phyloP scores from a whole-genome alignment of 495 filamentous ascomycete genomes.

The Penicillium arizonense region DNA sequence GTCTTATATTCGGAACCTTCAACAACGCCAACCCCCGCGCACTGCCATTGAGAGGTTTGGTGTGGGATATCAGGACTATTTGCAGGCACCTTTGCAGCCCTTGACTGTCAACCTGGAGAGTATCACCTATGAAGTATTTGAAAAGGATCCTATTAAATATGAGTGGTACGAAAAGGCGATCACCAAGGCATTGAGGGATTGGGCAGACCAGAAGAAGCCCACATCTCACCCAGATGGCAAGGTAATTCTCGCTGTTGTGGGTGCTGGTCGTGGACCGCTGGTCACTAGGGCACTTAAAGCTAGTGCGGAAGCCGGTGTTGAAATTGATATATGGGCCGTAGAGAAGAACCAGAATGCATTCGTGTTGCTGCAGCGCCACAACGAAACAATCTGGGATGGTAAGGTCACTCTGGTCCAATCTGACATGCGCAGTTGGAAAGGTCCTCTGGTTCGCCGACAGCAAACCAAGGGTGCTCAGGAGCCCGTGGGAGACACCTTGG shows the following conservation, averaged over 20 bases:
- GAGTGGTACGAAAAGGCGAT: slow-evolving; percentile 91
- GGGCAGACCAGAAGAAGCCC: slow-evolving; percentile 66
- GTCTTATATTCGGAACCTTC: slow-evolving; percentile 78
- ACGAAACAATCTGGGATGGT: slow-evolving; percentile 70
- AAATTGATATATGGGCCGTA: slow-evolving; percentile 83
- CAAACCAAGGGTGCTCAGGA: slow-evolving; percentile 1
- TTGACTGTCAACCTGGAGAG: slow-evolving; percentile 95
- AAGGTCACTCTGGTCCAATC: slow-evolving; percentile 85
- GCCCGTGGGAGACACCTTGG: slow-evolving; percentile 33
- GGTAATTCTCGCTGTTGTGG: slow-evolving; percentile 89
- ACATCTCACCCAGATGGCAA: slow-evolving; percentile 64
- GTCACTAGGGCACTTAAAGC: slow-evolving; percentile 83
- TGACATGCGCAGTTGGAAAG: slow-evolving; percentile 96
- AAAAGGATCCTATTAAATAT: slow-evolving; percentile 98
- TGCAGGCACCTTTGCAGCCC: slow-evolving; percentile 92
- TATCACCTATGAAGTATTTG: slow-evolving; percentile 97
- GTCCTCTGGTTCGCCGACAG: slow-evolving; percentile 41
- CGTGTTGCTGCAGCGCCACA: slow-evolving; percentile 84
- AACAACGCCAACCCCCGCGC: slow-evolving; percentile 72
- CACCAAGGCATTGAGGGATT: slow-evolving; percentile 76
- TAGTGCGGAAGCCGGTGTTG: slow-evolving; percentile 68
- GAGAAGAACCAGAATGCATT: slow-evolving; percentile 99
- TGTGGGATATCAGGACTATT: slow-evolving; percentile 84
- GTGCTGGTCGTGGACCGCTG: slow-evolving; percentile 87
- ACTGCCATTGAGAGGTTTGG: slow-evolving; percentile 67